These are phyloP conservation scores for Dactylellina sp. DNA, from an alignment of 2,329 filamentous ascomycete species.

Conservation along the genomic window DNA sequence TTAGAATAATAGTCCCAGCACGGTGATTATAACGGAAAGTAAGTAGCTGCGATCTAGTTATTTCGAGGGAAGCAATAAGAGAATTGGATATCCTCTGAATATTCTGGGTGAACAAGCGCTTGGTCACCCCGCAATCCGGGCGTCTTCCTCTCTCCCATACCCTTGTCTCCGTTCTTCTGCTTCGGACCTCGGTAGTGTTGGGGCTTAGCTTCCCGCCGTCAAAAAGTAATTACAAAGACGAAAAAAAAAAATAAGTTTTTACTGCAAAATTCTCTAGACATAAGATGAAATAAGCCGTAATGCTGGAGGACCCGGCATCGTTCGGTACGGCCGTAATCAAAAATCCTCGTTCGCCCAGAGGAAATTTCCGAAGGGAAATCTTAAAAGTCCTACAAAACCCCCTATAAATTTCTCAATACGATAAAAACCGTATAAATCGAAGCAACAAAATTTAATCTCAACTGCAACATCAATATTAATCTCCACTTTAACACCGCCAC, in stretches of 20 bases:
- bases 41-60: no score
- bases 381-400: no score
- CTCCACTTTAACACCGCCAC: conserved; percentile 7
- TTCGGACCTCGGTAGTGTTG: conserved; percentile 46
- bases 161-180: not conserved
- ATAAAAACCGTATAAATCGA: no score
- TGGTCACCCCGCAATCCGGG: not conserved
- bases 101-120: conserved; percentile 15
- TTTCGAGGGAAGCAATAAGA: no score
- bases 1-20: no score
- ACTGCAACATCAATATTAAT: conserved; percentile 19
- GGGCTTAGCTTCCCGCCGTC: not conserved
- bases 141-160: not conserved
- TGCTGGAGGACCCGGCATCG: not conserved
- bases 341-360: no score
- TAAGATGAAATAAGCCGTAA: conserved; percentile 38
- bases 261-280: conserved; percentile 5
- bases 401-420: no score
- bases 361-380: no score
- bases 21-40: no score
- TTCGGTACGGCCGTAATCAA: conserved; percentile 1
- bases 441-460: conserved; percentile 18
- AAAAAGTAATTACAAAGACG: no score
- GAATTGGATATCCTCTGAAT: no score
- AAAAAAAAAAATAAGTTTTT: no score